These are phyloP conservation scores for Papiliotrema terrestris DNA, from an alignment of 1,284 basidiomycete species.

Conservation along the genomic window DNA sequence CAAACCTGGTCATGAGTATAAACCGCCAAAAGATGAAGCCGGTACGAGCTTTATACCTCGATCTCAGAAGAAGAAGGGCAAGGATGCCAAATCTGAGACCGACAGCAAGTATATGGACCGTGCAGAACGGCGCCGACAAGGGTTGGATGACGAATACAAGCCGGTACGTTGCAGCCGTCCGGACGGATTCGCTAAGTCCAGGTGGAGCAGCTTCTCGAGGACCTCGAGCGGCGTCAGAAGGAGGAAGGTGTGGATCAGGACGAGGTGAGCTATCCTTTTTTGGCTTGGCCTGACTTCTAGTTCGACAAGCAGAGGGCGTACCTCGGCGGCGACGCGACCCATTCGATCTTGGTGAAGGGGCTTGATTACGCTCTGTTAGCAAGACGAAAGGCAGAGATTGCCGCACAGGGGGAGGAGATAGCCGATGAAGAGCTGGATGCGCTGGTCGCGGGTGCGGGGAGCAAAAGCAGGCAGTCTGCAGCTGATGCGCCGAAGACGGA, in stretches of 20 bases:
- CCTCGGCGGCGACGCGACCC: slow-evolving; percentile 80
- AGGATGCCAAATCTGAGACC: slow-evolving; percentile 11
- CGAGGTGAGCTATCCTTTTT: slow-evolving; percentile 12
- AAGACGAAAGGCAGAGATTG: slow-evolving; percentile 67
- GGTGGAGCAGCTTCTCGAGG: slow-evolving; percentile 73
- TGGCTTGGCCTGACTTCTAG: slow-evolving; percentile 41
- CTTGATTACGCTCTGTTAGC: slow-evolving; percentile 81
- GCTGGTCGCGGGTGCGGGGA: slow-evolving; percentile 24
- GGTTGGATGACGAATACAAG: slow-evolving; percentile 45
- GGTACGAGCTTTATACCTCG: slow-evolving; percentile 32
- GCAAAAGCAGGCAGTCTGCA: slow-evolving; percentile 22
- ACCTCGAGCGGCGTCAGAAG: slow-evolving; percentile 66
- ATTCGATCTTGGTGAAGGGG: slow-evolving; percentile 82
- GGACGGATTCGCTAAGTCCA: slow-evolving; percentile 34
- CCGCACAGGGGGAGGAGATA: slow-evolving; percentile 56
- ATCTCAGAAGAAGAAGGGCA: slow-evolving; percentile 25
- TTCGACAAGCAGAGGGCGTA: slow-evolving; percentile 73
- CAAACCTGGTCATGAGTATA: slow-evolving; percentile 25
- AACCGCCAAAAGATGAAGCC: slow-evolving; percentile 7
- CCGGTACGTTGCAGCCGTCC: slow-evolving; percentile 21
- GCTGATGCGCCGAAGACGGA: slow-evolving; percentile 49
- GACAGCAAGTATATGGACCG: slow-evolving; percentile 44
- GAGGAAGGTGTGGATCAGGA: slow-evolving; percentile 58
- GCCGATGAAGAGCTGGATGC: slow-evolving; percentile 74
- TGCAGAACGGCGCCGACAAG: slow-evolving; percentile 41